phyloP scores from a whole-genome alignment of 257 asterid genomes.

The Nyctanthes arbortristis region DNA sequence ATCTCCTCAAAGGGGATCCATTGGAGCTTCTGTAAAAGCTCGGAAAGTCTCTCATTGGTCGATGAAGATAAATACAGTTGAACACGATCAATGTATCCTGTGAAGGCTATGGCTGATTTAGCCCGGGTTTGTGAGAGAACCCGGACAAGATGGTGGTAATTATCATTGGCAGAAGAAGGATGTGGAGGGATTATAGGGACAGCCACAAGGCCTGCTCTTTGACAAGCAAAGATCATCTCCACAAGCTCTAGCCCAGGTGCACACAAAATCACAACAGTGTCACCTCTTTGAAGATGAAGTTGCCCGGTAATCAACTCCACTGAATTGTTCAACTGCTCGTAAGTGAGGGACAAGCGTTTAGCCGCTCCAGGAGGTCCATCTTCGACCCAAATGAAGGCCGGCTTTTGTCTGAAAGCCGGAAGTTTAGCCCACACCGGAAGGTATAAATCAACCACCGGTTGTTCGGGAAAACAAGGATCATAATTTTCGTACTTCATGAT shows the following conservation, averaged over 20 bases:
- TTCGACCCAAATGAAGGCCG: constrained; percentile 71
- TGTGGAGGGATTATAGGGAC: constrained; percentile 62
- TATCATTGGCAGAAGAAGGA: constrained; percentile 30
- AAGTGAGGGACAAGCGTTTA: constrained; percentile 40
- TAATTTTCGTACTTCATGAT: constrained; percentile 57
- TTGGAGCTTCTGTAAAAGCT: constrained; percentile 27
- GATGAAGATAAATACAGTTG: constrained; percentile 27
- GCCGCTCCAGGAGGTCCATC: constrained; percentile 21
- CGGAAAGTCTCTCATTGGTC: constrained; percentile 26
- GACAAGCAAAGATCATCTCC: constrained; percentile 64
- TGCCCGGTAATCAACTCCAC: constrained; percentile 49
- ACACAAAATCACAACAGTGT: constrained; percentile 52
- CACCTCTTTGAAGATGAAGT: constrained; percentile 42
- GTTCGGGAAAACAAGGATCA: constrained; percentile 67
- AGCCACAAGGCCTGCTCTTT: constrained; percentile 64
- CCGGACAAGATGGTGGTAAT: constrained; percentile 55
- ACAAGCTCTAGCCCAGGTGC: constrained; percentile 69
- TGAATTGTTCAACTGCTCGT: constrained; percentile 48
- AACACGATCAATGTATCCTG: constrained; percentile 39
- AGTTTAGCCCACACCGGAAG: constrained; percentile 68
- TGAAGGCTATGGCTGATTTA: constrained; percentile 63
- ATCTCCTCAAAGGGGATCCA: constrained; percentile 62
- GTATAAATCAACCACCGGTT: constrained; percentile 73
- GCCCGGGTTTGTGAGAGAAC: constrained; percentile 71
- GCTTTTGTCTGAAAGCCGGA: constrained; percentile 55